A percentile compares a stretch with the other conserved stretches of the same genome.
Conservation (phyloP, 805 yeast genomes). For the Cyberlindnera sargentensis region DNA sequence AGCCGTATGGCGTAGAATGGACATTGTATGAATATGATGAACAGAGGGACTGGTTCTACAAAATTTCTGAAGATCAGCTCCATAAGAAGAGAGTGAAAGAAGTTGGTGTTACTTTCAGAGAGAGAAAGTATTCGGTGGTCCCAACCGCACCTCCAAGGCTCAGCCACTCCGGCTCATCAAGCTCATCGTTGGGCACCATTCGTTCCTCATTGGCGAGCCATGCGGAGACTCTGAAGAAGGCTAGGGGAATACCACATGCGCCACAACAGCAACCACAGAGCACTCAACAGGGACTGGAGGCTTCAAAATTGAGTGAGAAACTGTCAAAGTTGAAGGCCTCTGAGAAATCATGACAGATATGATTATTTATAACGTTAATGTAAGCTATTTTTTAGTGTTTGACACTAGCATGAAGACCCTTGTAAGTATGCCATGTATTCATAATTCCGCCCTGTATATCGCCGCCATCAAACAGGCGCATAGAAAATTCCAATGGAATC, state of each 20-base stretch:
- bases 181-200: constrained; percentile 1
- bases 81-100: constrained; percentile 52
- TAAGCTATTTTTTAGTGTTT: too few species aligned
- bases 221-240: constrained; percentile 10
- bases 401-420: too few species aligned
- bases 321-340: constrained; percentile 7
- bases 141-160: constrained; percentile 60
- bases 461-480: constrained; percentile 19
- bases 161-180: constrained; percentile 1
- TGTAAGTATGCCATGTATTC: too few species aligned
- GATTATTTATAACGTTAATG: too few species aligned
- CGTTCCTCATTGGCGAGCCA: not conserved
- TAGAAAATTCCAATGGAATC: constrained; percentile 69
- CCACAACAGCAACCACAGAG: too few species aligned
- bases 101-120: constrained; percentile 62
- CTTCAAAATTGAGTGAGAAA: constrained; percentile 27
- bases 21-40: constrained; percentile 84
- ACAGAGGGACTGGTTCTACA: constrained; percentile 63
- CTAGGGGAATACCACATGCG: constrained; percentile 11
- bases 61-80: constrained; percentile 41
- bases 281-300: constrained; percentile 5
- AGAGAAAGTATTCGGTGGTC: constrained; percentile 64
- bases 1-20: constrained; percentile 96
- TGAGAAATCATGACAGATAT: not conserved
- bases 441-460: too few species aligned